Conservation (phyloP, 805 yeast species). For the Lipomyces sp. region DNA sequence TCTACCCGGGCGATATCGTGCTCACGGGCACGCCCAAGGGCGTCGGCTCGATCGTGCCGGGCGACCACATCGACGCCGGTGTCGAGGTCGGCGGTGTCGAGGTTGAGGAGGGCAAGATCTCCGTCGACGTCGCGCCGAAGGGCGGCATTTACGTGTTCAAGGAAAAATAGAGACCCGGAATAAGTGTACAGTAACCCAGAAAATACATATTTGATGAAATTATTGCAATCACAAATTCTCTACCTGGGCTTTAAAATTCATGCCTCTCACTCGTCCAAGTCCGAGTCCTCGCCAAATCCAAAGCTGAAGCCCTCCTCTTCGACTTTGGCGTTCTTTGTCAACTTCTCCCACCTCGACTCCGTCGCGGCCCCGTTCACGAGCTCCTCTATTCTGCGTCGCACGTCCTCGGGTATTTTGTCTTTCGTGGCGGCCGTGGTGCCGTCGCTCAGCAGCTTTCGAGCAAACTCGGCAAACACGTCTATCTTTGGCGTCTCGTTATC, state of each 20-base stretch:
- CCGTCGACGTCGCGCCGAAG: constrained; percentile 52
- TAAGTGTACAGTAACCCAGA: neutral
- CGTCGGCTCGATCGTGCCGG: constrained; percentile 79
- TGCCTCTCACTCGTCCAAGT: constrained; percentile 6
- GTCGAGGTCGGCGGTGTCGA: constrained; percentile 54
- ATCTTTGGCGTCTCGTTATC: constrained; percentile 36
- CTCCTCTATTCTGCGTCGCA: constrained; percentile 21
- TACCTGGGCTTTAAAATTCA: too few species aligned
- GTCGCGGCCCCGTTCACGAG: constrained; percentile 26
- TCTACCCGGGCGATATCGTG: constrained; percentile 85
- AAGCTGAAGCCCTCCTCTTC: constrained; percentile 41
- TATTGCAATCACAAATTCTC: too few species aligned
- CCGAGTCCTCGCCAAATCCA: constrained; percentile 29
- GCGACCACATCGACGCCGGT: constrained; percentile 70
- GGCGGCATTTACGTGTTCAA: constrained; percentile 59
- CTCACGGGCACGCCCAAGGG: constrained; percentile 98
- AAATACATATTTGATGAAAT: neutral
- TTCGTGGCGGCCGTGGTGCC: neutral
- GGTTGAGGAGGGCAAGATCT: constrained; percentile 50
- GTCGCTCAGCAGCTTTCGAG: constrained; percentile 37
- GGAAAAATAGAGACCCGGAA: constrained; percentile 32
- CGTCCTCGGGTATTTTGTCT: constrained; percentile 32
- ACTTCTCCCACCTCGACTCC: constrained; percentile 49
- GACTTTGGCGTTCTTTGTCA: constrained; percentile 38
- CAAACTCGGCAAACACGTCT: constrained; percentile 40